phyloP scores from a whole-genome alignment of 2,329 filamentous ascomycete genomes.

The Akanthomyces muscarius region DNA sequence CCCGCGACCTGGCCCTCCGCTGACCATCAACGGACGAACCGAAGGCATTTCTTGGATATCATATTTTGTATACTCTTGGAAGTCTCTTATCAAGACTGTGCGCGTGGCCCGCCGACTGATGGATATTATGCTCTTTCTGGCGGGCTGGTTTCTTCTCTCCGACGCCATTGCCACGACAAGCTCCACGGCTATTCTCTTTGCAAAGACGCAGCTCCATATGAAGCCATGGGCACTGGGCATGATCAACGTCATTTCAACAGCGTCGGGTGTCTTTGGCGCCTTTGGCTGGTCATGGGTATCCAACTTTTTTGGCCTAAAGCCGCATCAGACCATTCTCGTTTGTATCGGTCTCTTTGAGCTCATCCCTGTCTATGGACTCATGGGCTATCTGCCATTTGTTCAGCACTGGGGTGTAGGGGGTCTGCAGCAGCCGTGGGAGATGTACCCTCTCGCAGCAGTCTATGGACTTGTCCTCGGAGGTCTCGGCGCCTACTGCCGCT shows the following conservation, averaged over 20 bases:
- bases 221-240: slow-evolving; percentile 79
- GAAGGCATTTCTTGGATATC: slow-evolving; percentile 50
- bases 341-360: slow-evolving; percentile 88
- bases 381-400: slow-evolving; percentile 82
- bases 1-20: slow-evolving; percentile 80
- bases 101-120: slow-evolving; percentile 67
- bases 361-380: slow-evolving; percentile 85
- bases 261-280: slow-evolving; percentile 79
- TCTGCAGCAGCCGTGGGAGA: slow-evolving; percentile 92
- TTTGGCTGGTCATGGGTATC: slow-evolving; percentile 86
- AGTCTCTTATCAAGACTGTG: slow-evolving; percentile 75
- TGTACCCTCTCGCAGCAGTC: slow-evolving; percentile 86
- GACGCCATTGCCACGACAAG: slow-evolving; percentile 94
- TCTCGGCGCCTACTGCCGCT: slow-evolving; percentile 84
- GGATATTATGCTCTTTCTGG: slow-evolving; percentile 75
- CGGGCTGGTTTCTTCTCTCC: slow-evolving; percentile 89
- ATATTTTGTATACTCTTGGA: slow-evolving; percentile 83
- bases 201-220: slow-evolving; percentile 91
- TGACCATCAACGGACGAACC: slow-evolving; percentile 44
- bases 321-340: slow-evolving; percentile 85
- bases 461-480: slow-evolving; percentile 96
- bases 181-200: slow-evolving; percentile 91
- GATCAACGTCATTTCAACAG: slow-evolving; percentile 89
- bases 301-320: slow-evolving; percentile 61
- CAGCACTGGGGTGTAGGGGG: slow-evolving; percentile 71